These are phyloP conservation scores for Coemansia sp. DNA, from an alignment of 192 early-diverging fungal genomes.

Conservation along the genomic window DNA sequence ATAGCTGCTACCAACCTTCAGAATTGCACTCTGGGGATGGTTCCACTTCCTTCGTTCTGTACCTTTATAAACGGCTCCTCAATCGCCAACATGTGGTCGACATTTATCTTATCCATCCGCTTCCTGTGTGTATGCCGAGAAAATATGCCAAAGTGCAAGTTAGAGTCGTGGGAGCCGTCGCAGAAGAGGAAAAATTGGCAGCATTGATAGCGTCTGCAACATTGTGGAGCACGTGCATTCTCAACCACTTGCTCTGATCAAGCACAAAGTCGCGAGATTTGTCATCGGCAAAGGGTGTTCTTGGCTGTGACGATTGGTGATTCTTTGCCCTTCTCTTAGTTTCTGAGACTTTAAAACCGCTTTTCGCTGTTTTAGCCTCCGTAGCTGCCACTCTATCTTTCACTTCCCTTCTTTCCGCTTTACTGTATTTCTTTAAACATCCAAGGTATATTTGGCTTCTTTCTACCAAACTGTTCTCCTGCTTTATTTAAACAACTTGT, in stretches of 20 bases:
- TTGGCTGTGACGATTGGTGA: background rate
- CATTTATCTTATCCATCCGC: conserved; percentile 68
- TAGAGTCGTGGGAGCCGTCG: background rate
- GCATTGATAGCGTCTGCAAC: background rate
- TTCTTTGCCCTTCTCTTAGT: background rate
- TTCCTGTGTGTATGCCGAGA: background rate
- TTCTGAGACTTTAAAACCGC: background rate
- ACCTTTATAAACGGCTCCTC: conserved; percentile 96
- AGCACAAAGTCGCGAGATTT: background rate
- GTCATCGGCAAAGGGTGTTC: background rate
- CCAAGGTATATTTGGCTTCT: conserved; percentile 3
- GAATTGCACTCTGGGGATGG: background rate
- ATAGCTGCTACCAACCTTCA: background rate
- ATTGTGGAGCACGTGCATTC: conserved; percentile 15
- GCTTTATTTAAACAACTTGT: conserved; percentile 5
- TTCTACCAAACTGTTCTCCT: background rate
- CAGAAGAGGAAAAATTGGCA: background rate
- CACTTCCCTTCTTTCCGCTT: conserved; percentile 2
- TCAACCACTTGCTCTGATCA: background rate
- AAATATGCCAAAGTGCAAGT: conserved; percentile 2
- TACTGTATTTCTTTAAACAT: background rate
- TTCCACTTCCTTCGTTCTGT: conserved; percentile 6
- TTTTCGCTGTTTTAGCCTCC: background rate
- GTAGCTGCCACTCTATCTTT: background rate
- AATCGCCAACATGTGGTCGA: conserved; percentile 79